Percentiles rank a stretch among this genome's conserved stretches.
phyloP scores from a whole-genome alignment of 2,329 filamentous ascomycete species.

The Paracorniculantispora psalliotae region DNA sequence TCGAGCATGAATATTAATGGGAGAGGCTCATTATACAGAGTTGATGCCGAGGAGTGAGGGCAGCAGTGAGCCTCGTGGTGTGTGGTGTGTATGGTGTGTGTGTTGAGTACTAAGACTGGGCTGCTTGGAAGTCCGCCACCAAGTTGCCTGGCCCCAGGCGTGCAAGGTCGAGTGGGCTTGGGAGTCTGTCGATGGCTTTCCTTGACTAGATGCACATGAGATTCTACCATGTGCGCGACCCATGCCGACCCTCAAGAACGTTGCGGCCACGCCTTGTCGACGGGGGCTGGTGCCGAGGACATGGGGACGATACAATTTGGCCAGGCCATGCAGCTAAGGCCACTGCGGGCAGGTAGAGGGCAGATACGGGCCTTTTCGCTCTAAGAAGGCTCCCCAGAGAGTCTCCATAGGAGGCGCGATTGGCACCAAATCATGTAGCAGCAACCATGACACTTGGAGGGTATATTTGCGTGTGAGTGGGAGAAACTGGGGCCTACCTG shows the following conservation, averaged over 20 bases:
- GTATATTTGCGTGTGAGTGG: conserved; percentile 7
- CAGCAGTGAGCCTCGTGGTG: not conserved
- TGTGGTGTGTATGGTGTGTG: conserved; percentile 8
- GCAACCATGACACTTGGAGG: conserved; percentile 7
- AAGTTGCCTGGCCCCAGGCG: not conserved
- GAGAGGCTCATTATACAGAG: conserved; percentile 12
- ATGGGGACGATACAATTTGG: conserved; percentile 6
- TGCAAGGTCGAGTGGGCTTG: conserved; percentile 1
- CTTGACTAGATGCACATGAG: conserved; percentile 15
- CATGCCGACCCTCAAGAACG: conserved; percentile 5
- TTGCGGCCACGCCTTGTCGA: conserved; percentile 2
- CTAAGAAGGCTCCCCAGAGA: conserved; percentile 2
- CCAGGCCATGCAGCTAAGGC: conserved; percentile 9
- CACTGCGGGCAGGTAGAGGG: not conserved
- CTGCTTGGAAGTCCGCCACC: not conserved
- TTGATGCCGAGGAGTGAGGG: conserved; percentile 11
- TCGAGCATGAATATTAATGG: conserved; percentile 13
- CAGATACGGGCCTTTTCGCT: not conserved
- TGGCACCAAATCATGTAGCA: conserved; percentile 9
- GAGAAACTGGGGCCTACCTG: conserved; percentile 7
- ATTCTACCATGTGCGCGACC: conserved; percentile 10
- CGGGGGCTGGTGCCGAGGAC: conserved; percentile 11
- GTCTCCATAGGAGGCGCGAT: conserved; percentile 12
- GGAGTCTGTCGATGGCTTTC: conserved; percentile 3
- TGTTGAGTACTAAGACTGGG: not conserved